Percentiles rank a stretch among this genome's conserved stretches.
Evolutionary conservation across 1,284 basidiomycete genomes (phyloP).

Genomic region (Pholiota adiposa): DNA sequence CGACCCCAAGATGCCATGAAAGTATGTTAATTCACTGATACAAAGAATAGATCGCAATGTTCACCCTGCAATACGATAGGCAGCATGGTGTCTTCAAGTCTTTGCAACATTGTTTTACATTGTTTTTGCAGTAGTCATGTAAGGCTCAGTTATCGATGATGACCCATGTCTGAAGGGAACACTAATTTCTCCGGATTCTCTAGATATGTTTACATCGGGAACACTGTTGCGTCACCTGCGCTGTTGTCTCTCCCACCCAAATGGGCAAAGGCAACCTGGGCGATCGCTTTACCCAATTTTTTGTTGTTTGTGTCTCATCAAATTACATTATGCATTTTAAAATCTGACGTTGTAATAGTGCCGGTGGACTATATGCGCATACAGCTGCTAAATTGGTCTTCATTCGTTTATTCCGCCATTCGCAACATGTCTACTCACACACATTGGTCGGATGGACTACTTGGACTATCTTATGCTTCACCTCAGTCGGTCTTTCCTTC

Average conservation of each 20-base stretch:
- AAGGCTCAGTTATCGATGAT: neutral
- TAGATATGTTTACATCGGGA: conserved; percentile 11
- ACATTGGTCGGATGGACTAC: conserved; percentile 6
- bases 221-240: conserved; percentile 9
- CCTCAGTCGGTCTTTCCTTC: conserved; percentile 8
- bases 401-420: conserved; percentile 11
- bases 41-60: neutral
- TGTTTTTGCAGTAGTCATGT: conserved; percentile 11
- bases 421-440: conserved; percentile 7
- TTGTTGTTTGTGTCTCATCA: conserved; percentile 3
- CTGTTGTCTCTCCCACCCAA: conserved; percentile 7
- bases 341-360: neutral
- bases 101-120: conserved; percentile 11
- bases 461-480: conserved; percentile 6
- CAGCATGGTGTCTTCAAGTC: conserved; percentile 9
- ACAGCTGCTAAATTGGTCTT: conserved; percentile 11
- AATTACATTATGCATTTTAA: neutral
- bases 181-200: neutral
- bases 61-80: neutral
- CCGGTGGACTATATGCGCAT: conserved; percentile 10
- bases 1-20: conserved; percentile 13
- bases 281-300: conserved; percentile 13
- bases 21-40: neutral
- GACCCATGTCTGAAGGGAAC: neutral
- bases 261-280: conserved; percentile 15